A percentile compares a stretch with the other conserved stretches of the same genome.
phyloP scores from a whole-genome alignment of 1,139 yeast genomes.

The Taphrina sp. region DNA sequence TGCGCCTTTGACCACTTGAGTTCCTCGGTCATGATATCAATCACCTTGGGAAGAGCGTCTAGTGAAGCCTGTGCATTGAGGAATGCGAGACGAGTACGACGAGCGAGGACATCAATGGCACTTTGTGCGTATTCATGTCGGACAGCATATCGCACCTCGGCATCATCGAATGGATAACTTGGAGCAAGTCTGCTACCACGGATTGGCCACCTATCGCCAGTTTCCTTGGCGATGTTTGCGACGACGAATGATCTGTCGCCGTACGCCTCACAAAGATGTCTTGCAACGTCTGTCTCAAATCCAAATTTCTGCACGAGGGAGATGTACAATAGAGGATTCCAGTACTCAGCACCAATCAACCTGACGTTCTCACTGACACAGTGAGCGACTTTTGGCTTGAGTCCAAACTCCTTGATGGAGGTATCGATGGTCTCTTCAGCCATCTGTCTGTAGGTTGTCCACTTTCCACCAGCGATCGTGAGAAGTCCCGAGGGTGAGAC shows the following conservation, averaged over 20 bases:
- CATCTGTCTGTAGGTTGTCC: constrained; percentile 99
- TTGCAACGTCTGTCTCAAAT: constrained; percentile 72
- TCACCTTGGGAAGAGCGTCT: constrained; percentile 78
- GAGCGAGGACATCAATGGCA: constrained; percentile 84
- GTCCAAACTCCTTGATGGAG: constrained; percentile 56
- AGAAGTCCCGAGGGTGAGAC: constrained; percentile 71
- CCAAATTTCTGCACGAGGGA: constrained; percentile 77
- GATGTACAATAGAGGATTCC: constrained; percentile 67
- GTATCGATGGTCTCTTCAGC: constrained; percentile 89
- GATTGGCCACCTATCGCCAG: constrained; percentile 41
- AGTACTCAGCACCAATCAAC: constrained; percentile 71
- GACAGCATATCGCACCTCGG: constrained; percentile 81
- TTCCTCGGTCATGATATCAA: constrained; percentile 78
- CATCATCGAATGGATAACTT: constrained; percentile 87
- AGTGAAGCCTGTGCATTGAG: constrained; percentile 84
- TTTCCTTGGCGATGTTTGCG: constrained; percentile 53
- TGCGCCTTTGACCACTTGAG: constrained; percentile 68
- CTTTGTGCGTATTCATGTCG: constrained; percentile 83
- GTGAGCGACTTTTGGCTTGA: constrained; percentile 45
- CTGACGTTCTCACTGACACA: constrained; percentile 46
- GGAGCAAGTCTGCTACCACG: constrained; percentile 48
- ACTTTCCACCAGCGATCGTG: constrained; percentile 94
- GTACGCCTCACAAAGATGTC: constrained; percentile 79
- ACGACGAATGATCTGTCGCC: constrained; percentile 79
- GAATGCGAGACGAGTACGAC: constrained; percentile 92